Conservation (phyloP, 371 early-diverging fungal genomes). For the Lichtheimia corymbifera region DNA sequence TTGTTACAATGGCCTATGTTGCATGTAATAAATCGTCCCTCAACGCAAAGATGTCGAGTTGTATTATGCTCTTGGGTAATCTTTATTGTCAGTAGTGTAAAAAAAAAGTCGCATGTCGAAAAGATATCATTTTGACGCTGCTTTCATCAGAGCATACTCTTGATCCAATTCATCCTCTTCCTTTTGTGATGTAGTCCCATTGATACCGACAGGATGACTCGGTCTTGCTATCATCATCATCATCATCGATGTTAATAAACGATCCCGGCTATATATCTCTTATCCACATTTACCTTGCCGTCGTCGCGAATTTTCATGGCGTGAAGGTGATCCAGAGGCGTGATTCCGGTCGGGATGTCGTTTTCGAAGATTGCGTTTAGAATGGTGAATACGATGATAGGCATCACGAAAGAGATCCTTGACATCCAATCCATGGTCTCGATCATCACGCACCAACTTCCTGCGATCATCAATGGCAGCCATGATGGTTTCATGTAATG, state of each 20-base stretch:
- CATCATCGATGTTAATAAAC: too few relatives aligned
- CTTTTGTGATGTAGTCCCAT: slow-evolving; percentile 13
- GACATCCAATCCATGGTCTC: slow-evolving; percentile 17
- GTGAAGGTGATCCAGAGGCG: slow-evolving; percentile 18
- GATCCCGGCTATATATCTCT: too few relatives aligned
- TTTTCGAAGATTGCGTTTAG: slow-evolving; percentile 20
- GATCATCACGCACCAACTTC: slow-evolving; percentile 36
- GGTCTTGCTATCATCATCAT: too few relatives aligned
- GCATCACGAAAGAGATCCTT: slow-evolving; percentile 21
- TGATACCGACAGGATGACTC: slow-evolving; percentile 18
- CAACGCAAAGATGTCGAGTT: too few relatives aligned
- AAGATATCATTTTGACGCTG: background rate
- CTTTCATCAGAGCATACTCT: slow-evolving; percentile 23
- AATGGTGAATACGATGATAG: slow-evolving; percentile 16
- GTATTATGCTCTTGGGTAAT: too few relatives aligned
- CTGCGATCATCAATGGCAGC: slow-evolving; percentile 37
- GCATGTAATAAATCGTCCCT: too few relatives aligned
- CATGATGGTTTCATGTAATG: slow-evolving; percentile 30
- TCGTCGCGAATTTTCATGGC: slow-evolving; percentile 20
- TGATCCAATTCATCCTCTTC: slow-evolving; percentile 29
- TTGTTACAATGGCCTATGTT: too few relatives aligned
- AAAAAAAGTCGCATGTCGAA: too few relatives aligned
- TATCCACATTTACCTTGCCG: slow-evolving; percentile 29
- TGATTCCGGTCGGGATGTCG: slow-evolving; percentile 18
- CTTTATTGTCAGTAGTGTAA: too few relatives aligned